These are phyloP conservation scores for Malassezia japonica DNA, from an alignment of 1,284 basidiomycete genomes.

Conservation along the genomic window DNA sequence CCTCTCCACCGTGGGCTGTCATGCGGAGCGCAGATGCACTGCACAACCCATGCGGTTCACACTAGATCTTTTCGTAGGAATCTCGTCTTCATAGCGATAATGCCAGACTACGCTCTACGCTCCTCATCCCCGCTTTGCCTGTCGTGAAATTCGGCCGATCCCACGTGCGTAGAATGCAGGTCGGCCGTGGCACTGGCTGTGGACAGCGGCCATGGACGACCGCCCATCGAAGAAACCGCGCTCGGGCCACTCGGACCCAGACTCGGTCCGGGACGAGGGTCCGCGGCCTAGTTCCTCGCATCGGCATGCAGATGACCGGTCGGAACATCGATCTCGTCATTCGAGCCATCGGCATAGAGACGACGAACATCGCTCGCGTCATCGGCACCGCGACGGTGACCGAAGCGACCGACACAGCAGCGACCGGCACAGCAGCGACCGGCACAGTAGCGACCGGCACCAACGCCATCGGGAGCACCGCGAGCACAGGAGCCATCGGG, in stretches of 20 bases:
- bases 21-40: too few species aligned
- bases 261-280: not conserved
- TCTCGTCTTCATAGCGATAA: too few species aligned
- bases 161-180: too few species aligned
- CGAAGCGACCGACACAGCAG: not conserved
- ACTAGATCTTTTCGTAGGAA: too few species aligned
- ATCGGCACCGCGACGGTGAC: not conserved
- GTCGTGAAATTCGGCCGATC: too few species aligned
- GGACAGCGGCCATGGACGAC: not conserved
- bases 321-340: not conserved
- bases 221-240: not conserved
- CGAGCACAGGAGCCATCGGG: not conserved
- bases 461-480: conserved; percentile 1
- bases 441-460: not conserved
- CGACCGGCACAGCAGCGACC: not conserved
- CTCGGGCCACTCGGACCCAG: not conserved
- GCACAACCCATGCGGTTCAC: too few species aligned
- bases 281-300: not conserved
- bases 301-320: not conserved
- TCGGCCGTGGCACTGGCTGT: too few species aligned
- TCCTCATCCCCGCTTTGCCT: too few species aligned
- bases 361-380: not conserved
- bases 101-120: too few species aligned
- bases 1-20: too few species aligned
- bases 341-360: not conserved